Conservation (phyloP, 768 basidiomycete species). For the Phlegmacium glaucopus region DNA sequence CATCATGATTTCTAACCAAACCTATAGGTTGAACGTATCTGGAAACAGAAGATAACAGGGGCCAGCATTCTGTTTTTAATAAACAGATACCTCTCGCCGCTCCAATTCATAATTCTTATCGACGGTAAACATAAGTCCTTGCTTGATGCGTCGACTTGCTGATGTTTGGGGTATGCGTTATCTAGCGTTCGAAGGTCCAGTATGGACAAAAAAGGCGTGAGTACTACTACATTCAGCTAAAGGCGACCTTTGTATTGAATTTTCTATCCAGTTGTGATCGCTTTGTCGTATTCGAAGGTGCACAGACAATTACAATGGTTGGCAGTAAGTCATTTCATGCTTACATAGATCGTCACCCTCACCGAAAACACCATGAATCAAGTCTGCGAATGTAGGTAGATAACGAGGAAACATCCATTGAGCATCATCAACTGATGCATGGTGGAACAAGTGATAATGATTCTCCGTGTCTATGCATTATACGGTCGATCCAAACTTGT, state of each 20-base stretch:
- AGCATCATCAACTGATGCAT: neutral
- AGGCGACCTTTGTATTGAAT: too few species aligned
- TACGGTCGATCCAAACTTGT: conserved; percentile 18
- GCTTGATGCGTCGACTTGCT: neutral
- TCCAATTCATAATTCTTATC: conserved; percentile 22
- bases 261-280: conserved; percentile 16
- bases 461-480: conserved; percentile 28
- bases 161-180: neutral
- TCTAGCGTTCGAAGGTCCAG: conserved; percentile 13
- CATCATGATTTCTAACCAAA: neutral
- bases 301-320: conserved; percentile 21
- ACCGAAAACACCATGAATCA: too few species aligned
- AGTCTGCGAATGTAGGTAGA: conserved; percentile 20
- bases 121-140: conserved; percentile 10
- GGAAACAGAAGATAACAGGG: conserved; percentile 21
- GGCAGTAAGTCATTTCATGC: conserved; percentile 17
- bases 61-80: conserved; percentile 25
- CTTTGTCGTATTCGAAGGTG: conserved; percentile 28
- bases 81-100: conserved; percentile 25
- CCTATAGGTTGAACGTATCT: conserved; percentile 25
- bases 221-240: too few species aligned
- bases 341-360: neutral
- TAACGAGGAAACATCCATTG: neutral
- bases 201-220: conserved; percentile 9
- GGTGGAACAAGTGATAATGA: conserved; percentile 26